Base-by-base conservation (phyloP, 345 rosid species). In the Erysimum cheiranthoides region DNA sequence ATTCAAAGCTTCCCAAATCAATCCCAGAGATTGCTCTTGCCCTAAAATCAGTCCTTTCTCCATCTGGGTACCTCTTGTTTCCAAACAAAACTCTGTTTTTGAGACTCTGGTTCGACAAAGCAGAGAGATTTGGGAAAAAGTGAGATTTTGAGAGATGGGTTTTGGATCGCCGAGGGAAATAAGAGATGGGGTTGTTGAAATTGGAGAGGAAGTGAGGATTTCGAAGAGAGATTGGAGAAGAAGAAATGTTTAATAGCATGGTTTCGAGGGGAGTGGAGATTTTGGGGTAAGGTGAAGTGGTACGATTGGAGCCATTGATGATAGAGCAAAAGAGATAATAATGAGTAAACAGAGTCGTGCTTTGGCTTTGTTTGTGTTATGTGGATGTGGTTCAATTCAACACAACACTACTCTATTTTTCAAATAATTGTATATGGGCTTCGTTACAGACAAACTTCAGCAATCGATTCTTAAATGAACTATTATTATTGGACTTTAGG, bases 231-330 rank as follows among this genome's bases (percentile, higher is more conserved):
- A 84, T 76, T 51, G 85, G 82, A 59, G 83, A 83, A 28, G 86
- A 61, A 11, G 93, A 82, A 80, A 85, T 80, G 80, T 83, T 84
- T 70, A 85, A 75, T 32, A 90, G 78, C 97, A 94, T 94, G 88
- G 89, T 70, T 83, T 71, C 69, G 63, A 32, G 50, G 25, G 63
- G 2, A 51, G 17, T 28, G 51, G 51, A 45, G 67, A 82, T 74
- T 80, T 68, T 82, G 35, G 74, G 17, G 75, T 80, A 40, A 58
- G 52, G 66, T 68, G 73, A 43, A 64, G 49, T 82, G 67, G 80
- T 78, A 32, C 47, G 52, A 71, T 70, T 14, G n/a, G 38, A 77
- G 75, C 66, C 80, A 76, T 76, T 53, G 76, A 17, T 47, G 12
- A 42, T 50, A 50, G 36, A 50, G 2, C 1, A 60, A 34, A 27